Percentiles rank a stretch among this genome's conserved stretches.
Evolutionary conservation across 2,329 filamentous ascomycete species (phyloP).

Genomic region (Fusarium piperis): DNA sequence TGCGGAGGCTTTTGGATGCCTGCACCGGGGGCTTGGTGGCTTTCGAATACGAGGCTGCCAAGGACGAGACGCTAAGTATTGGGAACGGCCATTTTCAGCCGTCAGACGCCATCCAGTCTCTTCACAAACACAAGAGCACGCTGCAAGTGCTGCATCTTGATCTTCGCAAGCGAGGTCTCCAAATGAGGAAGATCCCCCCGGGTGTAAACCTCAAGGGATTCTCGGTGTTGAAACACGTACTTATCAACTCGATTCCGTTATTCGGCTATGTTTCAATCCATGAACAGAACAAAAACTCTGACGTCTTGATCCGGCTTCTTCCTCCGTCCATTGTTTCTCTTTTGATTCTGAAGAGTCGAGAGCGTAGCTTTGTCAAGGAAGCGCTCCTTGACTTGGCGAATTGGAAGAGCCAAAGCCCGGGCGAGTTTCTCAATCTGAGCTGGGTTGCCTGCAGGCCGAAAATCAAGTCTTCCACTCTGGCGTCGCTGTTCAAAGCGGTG

Average conservation of each 20-base stretch:
- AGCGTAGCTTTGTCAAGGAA: background rate
- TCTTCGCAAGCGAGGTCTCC: background rate
- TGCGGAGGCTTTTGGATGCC: background rate
- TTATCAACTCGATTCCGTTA: background rate
- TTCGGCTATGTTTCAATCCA: background rate
- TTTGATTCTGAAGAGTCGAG: background rate
- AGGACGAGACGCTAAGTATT: too few species aligned
- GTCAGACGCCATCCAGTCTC: background rate
- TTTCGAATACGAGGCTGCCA: background rate
- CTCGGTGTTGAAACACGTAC: background rate
- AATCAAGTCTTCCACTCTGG: background rate
- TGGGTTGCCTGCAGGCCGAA: background rate
- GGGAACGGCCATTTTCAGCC: background rate
- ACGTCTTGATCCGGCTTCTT: background rate
- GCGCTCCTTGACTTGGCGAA: background rate
- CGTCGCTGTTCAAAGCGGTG: background rate
- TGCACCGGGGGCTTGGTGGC: background rate
- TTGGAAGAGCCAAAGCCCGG: background rate
- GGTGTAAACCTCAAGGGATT: background rate
- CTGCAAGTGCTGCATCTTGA: background rate
- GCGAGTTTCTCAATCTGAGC: background rate
- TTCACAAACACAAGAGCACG: background rate
- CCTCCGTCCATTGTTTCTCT: background rate
- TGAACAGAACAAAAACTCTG: background rate
- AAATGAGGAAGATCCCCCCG: background rate